These are phyloP conservation scores for Aspergillus ruber DNA, from an alignment of 2,329 filamentous ascomycete genomes.

Conservation along the genomic window DNA sequence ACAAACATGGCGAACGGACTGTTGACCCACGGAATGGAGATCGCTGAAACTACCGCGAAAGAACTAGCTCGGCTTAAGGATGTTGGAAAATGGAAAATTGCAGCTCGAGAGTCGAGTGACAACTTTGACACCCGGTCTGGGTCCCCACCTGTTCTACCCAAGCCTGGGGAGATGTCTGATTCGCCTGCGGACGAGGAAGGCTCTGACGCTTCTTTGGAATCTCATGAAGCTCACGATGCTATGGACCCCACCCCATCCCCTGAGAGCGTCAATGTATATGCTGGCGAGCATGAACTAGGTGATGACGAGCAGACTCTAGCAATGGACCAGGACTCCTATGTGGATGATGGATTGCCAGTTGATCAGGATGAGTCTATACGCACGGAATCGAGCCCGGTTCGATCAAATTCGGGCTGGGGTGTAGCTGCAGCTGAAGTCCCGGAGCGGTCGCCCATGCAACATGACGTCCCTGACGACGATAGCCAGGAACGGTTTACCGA, in stretches of 20 bases:
- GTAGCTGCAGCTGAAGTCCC: conserved; percentile 49
- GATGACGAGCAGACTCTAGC: neutral
- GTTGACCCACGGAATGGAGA: conserved; percentile 71
- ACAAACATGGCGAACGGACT: conserved; percentile 62
- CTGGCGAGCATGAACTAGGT: conserved; percentile 1
- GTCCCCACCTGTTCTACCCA: conserved; percentile 25
- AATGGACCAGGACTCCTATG: neutral
- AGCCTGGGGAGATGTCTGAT: conserved; percentile 12
- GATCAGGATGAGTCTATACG: conserved; percentile 11
- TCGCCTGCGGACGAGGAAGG: conserved; percentile 6
- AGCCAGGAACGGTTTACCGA: conserved; percentile 43
- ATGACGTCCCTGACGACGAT: conserved; percentile 46
- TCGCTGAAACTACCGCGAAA: conserved; percentile 70
- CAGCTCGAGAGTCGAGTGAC: conserved; percentile 64
- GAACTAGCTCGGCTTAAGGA: conserved; percentile 77
- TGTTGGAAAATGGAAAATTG: conserved; percentile 76
- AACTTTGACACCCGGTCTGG: conserved; percentile 65
- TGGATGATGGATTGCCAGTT: conserved; percentile 13
- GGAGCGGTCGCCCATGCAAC: conserved; percentile 40
- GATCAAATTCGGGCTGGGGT: conserved; percentile 38
- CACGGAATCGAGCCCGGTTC: conserved; percentile 9
- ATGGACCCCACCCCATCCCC: neutral
- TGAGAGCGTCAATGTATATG: neutral
- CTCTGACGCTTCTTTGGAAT: conserved; percentile 1
- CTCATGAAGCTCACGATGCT: conserved; percentile 3